Evolutionary conservation across 345 rosid genomes (phyloP).

Genomic region (Eucalyptus brandiana): DNA sequence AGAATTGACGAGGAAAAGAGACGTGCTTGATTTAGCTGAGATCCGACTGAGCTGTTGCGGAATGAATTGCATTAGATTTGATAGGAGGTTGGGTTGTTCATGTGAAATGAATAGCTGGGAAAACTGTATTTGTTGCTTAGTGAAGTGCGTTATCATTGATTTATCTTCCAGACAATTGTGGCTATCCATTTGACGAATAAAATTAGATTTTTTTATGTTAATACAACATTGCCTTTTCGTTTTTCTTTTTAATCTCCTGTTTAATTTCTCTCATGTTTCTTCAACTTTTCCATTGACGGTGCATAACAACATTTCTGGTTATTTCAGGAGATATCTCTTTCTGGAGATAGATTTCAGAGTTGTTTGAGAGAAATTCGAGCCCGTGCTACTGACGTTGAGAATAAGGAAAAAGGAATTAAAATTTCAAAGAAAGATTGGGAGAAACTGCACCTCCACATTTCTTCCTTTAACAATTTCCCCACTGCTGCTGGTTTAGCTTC

Average conservation of each 20-base stretch:
- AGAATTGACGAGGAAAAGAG: neutral
- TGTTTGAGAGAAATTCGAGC: constrained; percentile 83
- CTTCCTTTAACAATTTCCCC: constrained; percentile 91
- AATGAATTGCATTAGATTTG: neutral
- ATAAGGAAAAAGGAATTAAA: constrained; percentile 68
- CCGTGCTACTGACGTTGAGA: constrained; percentile 71
- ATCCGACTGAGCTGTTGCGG: neutral
- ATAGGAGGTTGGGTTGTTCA: neutral
- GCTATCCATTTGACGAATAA: neutral
- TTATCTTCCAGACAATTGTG: neutral
- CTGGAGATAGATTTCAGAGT: constrained; percentile 82
- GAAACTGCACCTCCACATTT: constrained; percentile 68
- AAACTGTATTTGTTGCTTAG: neutral
- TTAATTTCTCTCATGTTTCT: neutral
- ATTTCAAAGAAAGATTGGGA: constrained; percentile 83
- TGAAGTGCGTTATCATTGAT: neutral
- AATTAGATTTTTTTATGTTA: neutral
- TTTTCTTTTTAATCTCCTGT: neutral
- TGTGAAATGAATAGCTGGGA: neutral
- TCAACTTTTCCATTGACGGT: neutral
- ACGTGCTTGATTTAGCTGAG: neutral
- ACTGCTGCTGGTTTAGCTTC: constrained; percentile 99
- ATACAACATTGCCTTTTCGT: neutral
- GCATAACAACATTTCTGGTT: neutral
- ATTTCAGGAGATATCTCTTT: constrained; percentile 84